phyloP scores from a whole-genome alignment of 495 filamentous ascomycete genomes.

The Lasiosphaeria hispida region DNA sequence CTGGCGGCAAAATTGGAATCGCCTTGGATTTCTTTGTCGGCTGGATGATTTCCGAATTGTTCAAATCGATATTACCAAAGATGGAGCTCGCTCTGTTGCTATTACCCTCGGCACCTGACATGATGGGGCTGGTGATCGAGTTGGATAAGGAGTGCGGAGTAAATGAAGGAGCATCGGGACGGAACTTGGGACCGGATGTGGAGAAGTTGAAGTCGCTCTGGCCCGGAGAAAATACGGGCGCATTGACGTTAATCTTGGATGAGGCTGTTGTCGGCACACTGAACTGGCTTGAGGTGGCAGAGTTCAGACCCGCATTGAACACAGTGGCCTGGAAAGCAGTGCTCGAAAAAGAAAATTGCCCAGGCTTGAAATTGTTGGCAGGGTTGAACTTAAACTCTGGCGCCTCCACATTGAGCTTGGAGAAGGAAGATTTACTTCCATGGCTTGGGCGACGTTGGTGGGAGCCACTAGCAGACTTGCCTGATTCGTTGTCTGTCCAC shows the following conservation, averaged over 20 bases:
- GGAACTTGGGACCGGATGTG: constrained; percentile 64
- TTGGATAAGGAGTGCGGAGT: constrained; percentile 55
- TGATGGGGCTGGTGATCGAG: constrained; percentile 36
- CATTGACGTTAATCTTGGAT: constrained; percentile 63
- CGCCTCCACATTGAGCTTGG: constrained; percentile 81
- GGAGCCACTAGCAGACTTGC: constrained; percentile 27
- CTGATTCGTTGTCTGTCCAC: constrained; percentile 47
- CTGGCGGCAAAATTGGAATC: constrained; percentile 74
- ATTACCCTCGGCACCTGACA: constrained; percentile 35
- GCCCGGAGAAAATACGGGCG: constrained; percentile 69
- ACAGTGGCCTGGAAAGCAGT: constrained; percentile 53
- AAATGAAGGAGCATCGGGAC: constrained; percentile 78
- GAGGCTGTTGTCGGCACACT: constrained; percentile 35
- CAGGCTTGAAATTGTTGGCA: constrained; percentile 56
- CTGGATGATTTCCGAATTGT: constrained; percentile 54
- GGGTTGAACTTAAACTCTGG: constrained; percentile 86
- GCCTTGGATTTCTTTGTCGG: constrained; percentile 72
- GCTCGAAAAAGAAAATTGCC: constrained; percentile 53
- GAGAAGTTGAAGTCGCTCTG: constrained; percentile 73
- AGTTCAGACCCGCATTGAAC: constrained; percentile 37
- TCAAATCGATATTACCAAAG: constrained; percentile 71
- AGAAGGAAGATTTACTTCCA: constrained; percentile 63
- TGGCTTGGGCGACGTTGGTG: constrained; percentile 44
- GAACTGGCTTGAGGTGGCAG: constrained; percentile 38
- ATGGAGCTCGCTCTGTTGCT: constrained; percentile 53